Evolutionary conservation across 176 grass and related monocot species (phyloP).

Genomic region (Triticum aestivum): DNA sequence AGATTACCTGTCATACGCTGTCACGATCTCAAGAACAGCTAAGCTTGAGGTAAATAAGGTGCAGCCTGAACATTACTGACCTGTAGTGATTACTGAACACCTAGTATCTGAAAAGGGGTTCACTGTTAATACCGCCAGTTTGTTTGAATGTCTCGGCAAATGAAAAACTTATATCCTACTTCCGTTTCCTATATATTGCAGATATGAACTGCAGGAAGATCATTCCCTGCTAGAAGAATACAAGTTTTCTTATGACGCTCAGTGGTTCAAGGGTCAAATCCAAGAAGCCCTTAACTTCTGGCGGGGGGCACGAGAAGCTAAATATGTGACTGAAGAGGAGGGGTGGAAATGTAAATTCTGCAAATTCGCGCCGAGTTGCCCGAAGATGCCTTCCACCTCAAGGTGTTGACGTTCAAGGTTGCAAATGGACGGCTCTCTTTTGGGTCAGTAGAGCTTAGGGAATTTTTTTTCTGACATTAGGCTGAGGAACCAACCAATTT

Average conservation of each 20-base stretch:
- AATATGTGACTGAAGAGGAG: conserved; percentile 63
- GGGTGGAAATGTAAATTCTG: conserved; percentile 73
- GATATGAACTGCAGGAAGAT: conserved; percentile 84
- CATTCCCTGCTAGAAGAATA: conserved; percentile 72
- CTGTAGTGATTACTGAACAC: conserved; percentile 11
- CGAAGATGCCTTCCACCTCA: conserved; percentile 27
- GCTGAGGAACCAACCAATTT: background rate
- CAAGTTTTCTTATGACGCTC: conserved; percentile 57
- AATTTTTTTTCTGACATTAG: background rate
- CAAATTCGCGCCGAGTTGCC: conserved; percentile 55
- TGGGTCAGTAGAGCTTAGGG: background rate
- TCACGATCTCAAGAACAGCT: conserved; percentile 56
- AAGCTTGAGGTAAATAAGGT: conserved; percentile 61
- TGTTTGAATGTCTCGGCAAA: background rate
- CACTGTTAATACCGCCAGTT: background rate
- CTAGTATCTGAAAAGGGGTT: background rate
- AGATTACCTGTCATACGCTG: conserved; percentile 53
- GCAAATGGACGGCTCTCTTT: background rate
- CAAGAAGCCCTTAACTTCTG: conserved; percentile 56
- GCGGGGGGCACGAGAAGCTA: conserved; percentile 47
- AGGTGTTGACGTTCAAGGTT: conserved; percentile 8
- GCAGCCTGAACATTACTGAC: conserved; percentile 7
- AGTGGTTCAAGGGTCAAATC: conserved; percentile 63
- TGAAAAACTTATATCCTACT: background rate
- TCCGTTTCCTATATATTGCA: conserved; percentile 26